Conservation (phyloP, 2,329 filamentous ascomycete species). For the Escovopsis sp. region DNA sequence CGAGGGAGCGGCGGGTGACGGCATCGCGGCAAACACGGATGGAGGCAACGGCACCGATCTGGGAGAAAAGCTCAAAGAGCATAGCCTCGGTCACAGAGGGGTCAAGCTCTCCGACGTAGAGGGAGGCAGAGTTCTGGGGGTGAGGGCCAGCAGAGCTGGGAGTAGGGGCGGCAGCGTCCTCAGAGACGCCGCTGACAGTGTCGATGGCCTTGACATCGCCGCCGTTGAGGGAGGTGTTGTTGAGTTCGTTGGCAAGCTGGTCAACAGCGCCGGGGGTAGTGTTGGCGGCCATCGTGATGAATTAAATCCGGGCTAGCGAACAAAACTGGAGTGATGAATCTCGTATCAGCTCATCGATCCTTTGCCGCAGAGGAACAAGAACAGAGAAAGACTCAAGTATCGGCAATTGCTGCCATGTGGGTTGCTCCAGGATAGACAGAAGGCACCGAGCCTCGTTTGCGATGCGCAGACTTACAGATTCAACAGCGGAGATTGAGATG, state of each 20-base stretch:
- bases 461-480: conserved; percentile 5
- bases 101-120: conserved; percentile 98
- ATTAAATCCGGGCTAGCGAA: conserved; percentile 5
- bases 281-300: conserved; percentile 40
- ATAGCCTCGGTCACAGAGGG: conserved; percentile 97
- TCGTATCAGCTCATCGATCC: background rate
- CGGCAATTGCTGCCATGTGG: background rate
- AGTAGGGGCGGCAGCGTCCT: conserved; percentile 51
- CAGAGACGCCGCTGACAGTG: conserved; percentile 42
- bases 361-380: too few relatives aligned
- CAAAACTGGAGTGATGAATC: conserved; percentile 1
- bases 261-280: conserved; percentile 50
- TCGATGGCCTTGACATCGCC: conserved; percentile 59
- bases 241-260: conserved; percentile 67
- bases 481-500: background rate
- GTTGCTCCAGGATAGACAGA: too few relatives aligned
- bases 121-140: conserved; percentile 87
- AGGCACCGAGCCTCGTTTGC: background rate
- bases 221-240: conserved; percentile 55
- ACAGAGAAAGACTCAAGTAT: too few relatives aligned
- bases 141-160: conserved; percentile 60
- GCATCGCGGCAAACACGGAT: conserved; percentile 99
- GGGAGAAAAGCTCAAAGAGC: conserved; percentile 99
- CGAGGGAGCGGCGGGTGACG: conserved; percentile 93
- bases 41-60: conserved; percentile 95